A percentile compares a stretch with the other conserved stretches of the same genome.
phyloP scores from a whole-genome alignment of 768 basidiomycete genomes.

The Podaxis sp. region DNA sequence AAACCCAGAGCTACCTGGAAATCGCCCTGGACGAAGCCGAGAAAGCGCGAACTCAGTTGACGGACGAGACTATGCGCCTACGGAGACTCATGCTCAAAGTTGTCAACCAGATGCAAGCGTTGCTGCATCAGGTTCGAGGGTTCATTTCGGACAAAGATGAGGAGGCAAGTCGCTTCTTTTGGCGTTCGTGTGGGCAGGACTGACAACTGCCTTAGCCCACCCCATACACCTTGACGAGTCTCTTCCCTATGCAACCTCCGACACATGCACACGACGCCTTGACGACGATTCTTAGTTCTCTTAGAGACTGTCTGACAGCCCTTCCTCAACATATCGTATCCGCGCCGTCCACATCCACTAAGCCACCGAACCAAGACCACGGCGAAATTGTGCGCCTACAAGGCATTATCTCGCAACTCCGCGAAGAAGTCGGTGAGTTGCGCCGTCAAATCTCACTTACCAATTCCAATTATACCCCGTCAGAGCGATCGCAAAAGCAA shows the following conservation, averaged over 20 bases:
- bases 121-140: constrained; percentile 43
- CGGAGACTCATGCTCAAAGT: constrained; percentile 55
- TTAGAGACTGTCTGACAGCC: constrained; percentile 31
- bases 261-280: constrained; percentile 47
- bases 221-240: constrained; percentile 37
- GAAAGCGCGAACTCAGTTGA: constrained; percentile 52
- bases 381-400: constrained; percentile 49
- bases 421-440: constrained; percentile 53
- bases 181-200: constrained; percentile 5
- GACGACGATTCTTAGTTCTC: constrained; percentile 33
- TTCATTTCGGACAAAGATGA: constrained; percentile 37
- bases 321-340: constrained; percentile 23
- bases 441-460: not conserved
- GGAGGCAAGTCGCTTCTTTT: constrained; percentile 33
- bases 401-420: constrained; percentile 43
- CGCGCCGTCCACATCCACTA: constrained; percentile 12
- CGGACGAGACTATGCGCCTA: constrained; percentile 61
- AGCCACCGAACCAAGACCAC: constrained; percentile 19
- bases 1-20: constrained; percentile 55
- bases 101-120: constrained; percentile 60
- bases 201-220: constrained; percentile 30
- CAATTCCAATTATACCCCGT: constrained; percentile 9
- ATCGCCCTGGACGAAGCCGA: constrained; percentile 72
- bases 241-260: constrained; percentile 53
- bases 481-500: constrained; percentile 47